phyloP scores from a whole-genome alignment of 169 alveolate genomes.

The Plasmodium cynomolgi region DNA sequence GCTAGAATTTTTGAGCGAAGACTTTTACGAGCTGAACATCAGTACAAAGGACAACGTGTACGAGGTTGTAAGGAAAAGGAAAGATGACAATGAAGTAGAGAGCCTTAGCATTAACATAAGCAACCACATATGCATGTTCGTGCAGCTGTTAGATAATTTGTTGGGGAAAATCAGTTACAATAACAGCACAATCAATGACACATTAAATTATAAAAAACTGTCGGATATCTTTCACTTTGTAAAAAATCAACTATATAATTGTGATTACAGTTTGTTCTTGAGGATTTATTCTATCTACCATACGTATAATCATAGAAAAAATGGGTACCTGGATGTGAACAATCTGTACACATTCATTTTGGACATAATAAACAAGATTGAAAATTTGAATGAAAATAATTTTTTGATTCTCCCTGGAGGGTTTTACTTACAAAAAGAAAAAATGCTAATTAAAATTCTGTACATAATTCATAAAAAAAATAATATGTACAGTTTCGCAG shows the following conservation, averaged over 20 bases:
- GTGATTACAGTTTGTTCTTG: conserved; percentile 73
- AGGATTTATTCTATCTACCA: conserved; percentile 64
- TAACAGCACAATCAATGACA: conserved; percentile 45
- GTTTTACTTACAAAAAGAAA: conserved; percentile 67
- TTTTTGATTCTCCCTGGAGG: conserved; percentile 73
- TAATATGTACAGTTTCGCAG: conserved; percentile 69
- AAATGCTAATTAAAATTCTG: conserved; percentile 65
- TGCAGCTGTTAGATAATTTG: conserved; percentile 48
- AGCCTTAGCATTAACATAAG: conserved; percentile 64
- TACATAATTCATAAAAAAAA: conserved; percentile 61
- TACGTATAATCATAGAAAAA: conserved; percentile 70
- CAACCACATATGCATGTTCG: conserved; percentile 68
- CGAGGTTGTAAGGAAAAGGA: conserved; percentile 37
- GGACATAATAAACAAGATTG: conserved; percentile 64
- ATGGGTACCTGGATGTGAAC: conserved; percentile 71
- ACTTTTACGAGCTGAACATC: conserved; percentile 57
- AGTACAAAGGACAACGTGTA: conserved; percentile 73
- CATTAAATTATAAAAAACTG: conserved; percentile 49
- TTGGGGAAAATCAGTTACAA: conserved; percentile 51
- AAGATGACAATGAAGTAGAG: conserved; percentile 64
- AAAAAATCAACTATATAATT: conserved; percentile 60
- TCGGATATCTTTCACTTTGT: conserved; percentile 45
- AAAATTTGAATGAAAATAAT: conserved; percentile 69
- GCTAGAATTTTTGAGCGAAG: conserved; percentile 65
- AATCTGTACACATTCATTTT: conserved; percentile 51